Evolutionary conservation across 176 grass and related monocot species (phyloP).

Genomic region (Oryza australiensis): DNA sequence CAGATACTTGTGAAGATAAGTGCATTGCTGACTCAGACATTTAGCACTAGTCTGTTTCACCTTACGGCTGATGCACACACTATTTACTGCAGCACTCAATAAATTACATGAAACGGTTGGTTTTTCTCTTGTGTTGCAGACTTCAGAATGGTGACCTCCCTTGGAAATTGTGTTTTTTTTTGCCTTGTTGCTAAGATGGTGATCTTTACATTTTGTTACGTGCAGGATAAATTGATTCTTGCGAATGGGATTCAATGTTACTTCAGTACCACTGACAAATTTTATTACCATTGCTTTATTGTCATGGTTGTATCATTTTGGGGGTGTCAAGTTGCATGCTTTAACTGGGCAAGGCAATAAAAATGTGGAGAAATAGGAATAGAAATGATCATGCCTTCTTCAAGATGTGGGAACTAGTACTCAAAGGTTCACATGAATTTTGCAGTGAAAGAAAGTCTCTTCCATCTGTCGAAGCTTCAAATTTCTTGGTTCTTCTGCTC

Average conservation of each 20-base stretch:
- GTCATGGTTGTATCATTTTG: background rate
- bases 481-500: background rate
- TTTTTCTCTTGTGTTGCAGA: background rate
- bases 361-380: background rate
- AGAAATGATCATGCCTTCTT: background rate
- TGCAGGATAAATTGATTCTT: conserved; percentile 2
- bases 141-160: background rate
- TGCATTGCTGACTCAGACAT: background rate
- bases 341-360: background rate
- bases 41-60: background rate
- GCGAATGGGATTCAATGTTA: background rate
- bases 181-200: background rate
- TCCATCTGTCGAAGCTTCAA: background rate
- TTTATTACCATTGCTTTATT: background rate
- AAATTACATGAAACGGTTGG: background rate
- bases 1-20: background rate
- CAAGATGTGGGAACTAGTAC: background rate
- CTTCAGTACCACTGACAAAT: background rate
- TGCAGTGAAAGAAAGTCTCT: background rate
- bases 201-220: background rate
- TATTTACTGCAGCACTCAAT: background rate
- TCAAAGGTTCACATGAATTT: background rate
- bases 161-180: background rate
- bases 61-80: no score
- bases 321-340: background rate